Evolutionary conservation across 805 yeast genomes (phyloP).

Genomic region (Ogataea glucozyma): DNA sequence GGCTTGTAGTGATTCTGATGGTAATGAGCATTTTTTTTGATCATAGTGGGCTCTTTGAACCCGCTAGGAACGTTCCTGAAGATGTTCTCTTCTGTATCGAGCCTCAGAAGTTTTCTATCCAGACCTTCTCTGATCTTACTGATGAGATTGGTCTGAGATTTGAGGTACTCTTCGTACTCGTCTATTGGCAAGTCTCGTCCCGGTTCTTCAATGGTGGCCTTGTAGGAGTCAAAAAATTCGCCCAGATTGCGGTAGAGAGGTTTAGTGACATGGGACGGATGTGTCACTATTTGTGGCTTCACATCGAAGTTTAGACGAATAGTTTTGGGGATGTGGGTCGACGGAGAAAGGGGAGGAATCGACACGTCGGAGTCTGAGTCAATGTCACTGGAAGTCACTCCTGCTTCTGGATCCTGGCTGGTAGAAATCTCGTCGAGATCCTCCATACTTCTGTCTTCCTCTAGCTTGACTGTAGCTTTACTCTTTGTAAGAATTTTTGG

Average conservation of each 20-base stretch:
- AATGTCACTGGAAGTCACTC: slow-evolving; percentile 2
- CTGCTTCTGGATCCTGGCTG: neutral
- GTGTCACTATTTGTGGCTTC: slow-evolving; percentile 53
- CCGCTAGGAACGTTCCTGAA: slow-evolving; percentile 51
- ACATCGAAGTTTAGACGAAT: slow-evolving; percentile 37
- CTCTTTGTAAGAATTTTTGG: too few species aligned
- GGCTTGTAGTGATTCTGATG: slow-evolving; percentile 33
- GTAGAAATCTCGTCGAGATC: slow-evolving; percentile 7
- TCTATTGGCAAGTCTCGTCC: slow-evolving; percentile 50
- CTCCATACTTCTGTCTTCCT: slow-evolving; percentile 8
- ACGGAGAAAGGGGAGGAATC: slow-evolving; percentile 18
- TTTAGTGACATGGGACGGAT: slow-evolving; percentile 55
- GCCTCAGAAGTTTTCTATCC: slow-evolving; percentile 41
- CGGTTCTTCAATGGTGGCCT: slow-evolving; percentile 53
- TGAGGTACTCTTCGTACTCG: slow-evolving; percentile 61
- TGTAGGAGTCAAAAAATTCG: slow-evolving; percentile 54
- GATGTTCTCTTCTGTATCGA: slow-evolving; percentile 45
- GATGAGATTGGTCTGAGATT: slow-evolving; percentile 50
- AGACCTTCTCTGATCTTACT: slow-evolving; percentile 49
- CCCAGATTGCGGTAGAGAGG: slow-evolving; percentile 47
- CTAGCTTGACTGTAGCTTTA: slow-evolving; percentile 1
- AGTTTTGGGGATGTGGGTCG: slow-evolving; percentile 26
- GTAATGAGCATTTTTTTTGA: slow-evolving; percentile 34
- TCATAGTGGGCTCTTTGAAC: slow-evolving; percentile 39
- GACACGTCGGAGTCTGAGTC: slow-evolving; percentile 22